Conservation (phyloP, 257 asterid genomes). For the Solanum pimpinellifolium region DNA sequence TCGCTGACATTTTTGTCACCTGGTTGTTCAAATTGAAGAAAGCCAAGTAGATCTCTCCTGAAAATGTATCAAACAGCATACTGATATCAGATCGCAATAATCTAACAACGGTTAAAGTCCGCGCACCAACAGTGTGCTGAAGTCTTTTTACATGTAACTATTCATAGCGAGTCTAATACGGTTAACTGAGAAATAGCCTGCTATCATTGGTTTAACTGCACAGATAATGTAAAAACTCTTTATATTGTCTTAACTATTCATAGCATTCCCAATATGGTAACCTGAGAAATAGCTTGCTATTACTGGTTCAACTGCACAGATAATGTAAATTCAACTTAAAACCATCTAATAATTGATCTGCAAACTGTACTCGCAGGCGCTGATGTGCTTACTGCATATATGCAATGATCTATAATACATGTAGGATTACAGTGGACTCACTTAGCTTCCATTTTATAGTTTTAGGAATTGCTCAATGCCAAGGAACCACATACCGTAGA, state of each 20-base stretch:
- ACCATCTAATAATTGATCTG: neutral
- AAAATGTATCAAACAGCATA: neutral
- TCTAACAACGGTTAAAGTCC: neutral
- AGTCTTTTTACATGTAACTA: neutral
- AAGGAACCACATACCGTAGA: neutral
- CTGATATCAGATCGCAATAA: neutral
- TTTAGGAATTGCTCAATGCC: neutral
- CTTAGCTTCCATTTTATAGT: neutral
- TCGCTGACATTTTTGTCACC: constrained; percentile 29
- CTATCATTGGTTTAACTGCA: neutral
- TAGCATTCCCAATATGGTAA: neutral
- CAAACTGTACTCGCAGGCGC: neutral
- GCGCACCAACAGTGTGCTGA: neutral
- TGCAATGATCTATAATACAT: neutral
- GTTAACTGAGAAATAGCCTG: neutral
- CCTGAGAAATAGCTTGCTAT: neutral
- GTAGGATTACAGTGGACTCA: neutral
- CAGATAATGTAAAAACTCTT: neutral
- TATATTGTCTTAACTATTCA: neutral
- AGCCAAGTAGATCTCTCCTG: constrained; percentile 77
- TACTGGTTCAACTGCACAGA: neutral
- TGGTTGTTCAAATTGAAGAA: constrained; percentile 53
- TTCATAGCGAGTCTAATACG: neutral
- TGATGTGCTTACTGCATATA: neutral
- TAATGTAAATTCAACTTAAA: neutral